phyloP scores from a whole-genome alignment of 2,329 filamentous ascomycete species.

The Aspergillus intermedius region DNA sequence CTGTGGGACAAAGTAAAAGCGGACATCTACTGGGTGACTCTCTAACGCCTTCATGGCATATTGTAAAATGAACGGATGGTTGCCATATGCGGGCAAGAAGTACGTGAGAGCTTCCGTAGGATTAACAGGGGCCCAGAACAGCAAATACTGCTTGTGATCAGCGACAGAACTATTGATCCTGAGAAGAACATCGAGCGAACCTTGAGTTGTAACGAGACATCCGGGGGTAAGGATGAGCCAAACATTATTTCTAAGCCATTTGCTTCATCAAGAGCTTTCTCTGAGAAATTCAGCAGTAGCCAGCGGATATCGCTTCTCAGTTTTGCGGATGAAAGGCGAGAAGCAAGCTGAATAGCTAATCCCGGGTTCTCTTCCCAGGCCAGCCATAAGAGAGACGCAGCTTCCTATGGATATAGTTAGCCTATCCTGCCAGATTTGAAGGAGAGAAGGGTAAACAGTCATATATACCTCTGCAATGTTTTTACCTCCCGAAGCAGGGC shows the following conservation, averaged over 20 bases:
- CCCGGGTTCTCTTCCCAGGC: constrained; percentile 83
- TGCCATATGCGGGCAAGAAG: constrained; percentile 83
- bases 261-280: constrained; percentile 72
- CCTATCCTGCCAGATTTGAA: not conserved
- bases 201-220: constrained; percentile 80
- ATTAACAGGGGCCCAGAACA: constrained; percentile 90
- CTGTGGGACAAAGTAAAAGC: constrained; percentile 98
- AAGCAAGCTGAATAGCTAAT: constrained; percentile 77
- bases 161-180: constrained; percentile 1
- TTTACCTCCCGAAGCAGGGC: constrained; percentile 39
- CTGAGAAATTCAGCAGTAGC: constrained; percentile 73
- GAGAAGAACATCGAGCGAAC: constrained; percentile 36
- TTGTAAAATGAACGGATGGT: constrained; percentile 88
- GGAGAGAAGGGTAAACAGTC: not conserved
- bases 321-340: constrained; percentile 69
- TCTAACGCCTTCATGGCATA: constrained; percentile 95
- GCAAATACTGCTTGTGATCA: constrained; percentile 59
- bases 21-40: constrained; percentile 90
- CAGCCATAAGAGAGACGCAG: constrained; percentile 63
- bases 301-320: constrained; percentile 70
- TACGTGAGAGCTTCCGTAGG: constrained; percentile 89
- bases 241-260: constrained; percentile 79
- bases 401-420: constrained; percentile 37
- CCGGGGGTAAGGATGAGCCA: constrained; percentile 65
- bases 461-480: constrained; percentile 34